Evolutionary conservation across 352 stramenopile species (phyloP).

Genomic region (Paralagenidium karlingii): DNA sequence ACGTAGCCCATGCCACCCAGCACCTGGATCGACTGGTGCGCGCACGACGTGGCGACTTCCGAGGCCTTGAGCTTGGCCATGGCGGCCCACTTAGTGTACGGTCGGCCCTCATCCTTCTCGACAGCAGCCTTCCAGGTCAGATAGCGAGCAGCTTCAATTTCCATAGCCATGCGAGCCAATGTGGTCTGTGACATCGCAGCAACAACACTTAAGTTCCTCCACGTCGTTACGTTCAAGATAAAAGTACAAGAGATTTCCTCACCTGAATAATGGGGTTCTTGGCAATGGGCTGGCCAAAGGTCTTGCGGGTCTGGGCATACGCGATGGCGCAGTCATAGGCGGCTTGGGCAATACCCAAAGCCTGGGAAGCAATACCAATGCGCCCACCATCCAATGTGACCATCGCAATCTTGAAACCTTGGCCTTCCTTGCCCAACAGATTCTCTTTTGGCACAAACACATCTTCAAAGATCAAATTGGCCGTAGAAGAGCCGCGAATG

Average conservation of each 20-base stretch:
- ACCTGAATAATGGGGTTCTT: constrained; percentile 76
- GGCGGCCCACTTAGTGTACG: constrained; percentile 89
- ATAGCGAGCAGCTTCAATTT: constrained; percentile 87
- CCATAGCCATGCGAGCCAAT: constrained; percentile 88
- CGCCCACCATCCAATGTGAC: constrained; percentile 90
- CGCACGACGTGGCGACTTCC: constrained; percentile 92
- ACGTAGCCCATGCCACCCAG: constrained; percentile 94
- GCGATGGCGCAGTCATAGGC: constrained; percentile 93
- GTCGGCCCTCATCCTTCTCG: constrained; percentile 84
- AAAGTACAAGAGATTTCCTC: background rate
- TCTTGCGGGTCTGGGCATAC: constrained; percentile 90
- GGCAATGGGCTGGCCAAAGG: constrained; percentile 89
- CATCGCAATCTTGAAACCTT: constrained; percentile 88
- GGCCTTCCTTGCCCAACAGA: constrained; percentile 68
- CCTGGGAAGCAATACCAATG: constrained; percentile 93
- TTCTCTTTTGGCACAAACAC: constrained; percentile 85
- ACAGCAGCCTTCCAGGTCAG: constrained; percentile 91
- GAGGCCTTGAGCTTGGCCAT: constrained; percentile 96
- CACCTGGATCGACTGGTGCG: constrained; percentile 95
- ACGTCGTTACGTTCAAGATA: background rate
- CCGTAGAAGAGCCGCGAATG: constrained; percentile 94
- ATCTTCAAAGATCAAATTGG: constrained; percentile 95
- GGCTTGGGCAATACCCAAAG: constrained; percentile 92
- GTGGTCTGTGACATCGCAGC: constrained; percentile 63
- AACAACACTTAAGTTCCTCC: background rate